Evolutionary conservation across 2,329 filamentous ascomycete genomes (phyloP).

Genomic region (Botrytis fragariae): DNA sequence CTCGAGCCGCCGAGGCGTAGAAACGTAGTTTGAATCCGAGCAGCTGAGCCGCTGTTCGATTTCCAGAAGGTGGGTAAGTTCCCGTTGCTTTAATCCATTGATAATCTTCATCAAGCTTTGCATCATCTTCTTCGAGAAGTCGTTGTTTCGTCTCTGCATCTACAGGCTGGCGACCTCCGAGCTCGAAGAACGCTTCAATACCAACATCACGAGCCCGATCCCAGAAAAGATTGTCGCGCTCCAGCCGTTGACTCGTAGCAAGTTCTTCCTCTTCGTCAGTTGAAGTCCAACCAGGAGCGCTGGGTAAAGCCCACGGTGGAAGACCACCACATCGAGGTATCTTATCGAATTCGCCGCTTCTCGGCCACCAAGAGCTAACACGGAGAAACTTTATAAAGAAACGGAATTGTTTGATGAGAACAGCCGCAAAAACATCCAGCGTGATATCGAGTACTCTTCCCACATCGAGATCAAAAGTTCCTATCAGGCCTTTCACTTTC

Average conservation of each 20-base stretch:
- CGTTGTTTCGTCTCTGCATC: constrained; percentile 53
- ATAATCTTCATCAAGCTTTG: constrained; percentile 53
- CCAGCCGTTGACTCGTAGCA: constrained; percentile 54
- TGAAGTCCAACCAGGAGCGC: constrained; percentile 59
- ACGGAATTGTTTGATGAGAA: constrained; percentile 85
- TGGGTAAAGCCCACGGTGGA: constrained; percentile 82
- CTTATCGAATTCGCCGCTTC: constrained; percentile 51
- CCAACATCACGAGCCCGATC: constrained; percentile 70
- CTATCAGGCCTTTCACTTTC: constrained; percentile 88
- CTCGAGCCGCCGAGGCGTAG: constrained; percentile 78
- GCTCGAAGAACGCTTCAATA: constrained; percentile 83
- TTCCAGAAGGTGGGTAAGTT: constrained; percentile 80
- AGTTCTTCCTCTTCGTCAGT: constrained; percentile 67
- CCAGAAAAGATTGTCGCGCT: constrained; percentile 80
- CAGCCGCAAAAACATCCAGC: constrained; percentile 89
- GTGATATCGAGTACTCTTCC: constrained; percentile 92
- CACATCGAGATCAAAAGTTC: constrained; percentile 94
- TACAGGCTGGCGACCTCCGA: constrained; percentile 69
- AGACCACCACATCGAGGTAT: constrained; percentile 56
- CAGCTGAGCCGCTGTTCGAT: constrained; percentile 87
- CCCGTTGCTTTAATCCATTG: constrained; percentile 80
- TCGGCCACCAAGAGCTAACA: constrained; percentile 95
- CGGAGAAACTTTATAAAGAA: constrained; percentile 94
- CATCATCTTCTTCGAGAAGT: constrained; percentile 42
- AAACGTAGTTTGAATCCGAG: constrained; percentile 97